Evolutionary conservation across 2,329 filamentous ascomycete species (phyloP).

Genomic region (Sporothrix sp.): DNA sequence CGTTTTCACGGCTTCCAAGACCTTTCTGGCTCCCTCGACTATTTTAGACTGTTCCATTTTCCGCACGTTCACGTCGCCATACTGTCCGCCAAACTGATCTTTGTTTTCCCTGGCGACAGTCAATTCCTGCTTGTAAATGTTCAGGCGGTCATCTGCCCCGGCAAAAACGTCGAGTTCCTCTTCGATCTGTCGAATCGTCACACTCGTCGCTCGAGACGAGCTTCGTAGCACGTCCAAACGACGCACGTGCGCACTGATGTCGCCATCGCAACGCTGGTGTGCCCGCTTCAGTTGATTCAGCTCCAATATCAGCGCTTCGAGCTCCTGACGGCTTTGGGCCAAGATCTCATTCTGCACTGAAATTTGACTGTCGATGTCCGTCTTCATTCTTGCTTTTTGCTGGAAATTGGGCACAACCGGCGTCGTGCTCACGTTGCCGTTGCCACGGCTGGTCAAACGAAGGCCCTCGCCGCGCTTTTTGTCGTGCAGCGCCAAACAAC

Average conservation of each 20-base stretch:
- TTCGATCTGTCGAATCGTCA: constrained; percentile 41
- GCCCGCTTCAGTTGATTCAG: constrained; percentile 38
- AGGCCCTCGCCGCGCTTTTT: constrained; percentile 49
- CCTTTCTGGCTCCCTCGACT: constrained; percentile 31
- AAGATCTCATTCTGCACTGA: constrained; percentile 39
- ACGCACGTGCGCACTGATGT: constrained; percentile 39
- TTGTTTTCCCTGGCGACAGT: constrained; percentile 36
- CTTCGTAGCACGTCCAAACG: constrained; percentile 36
- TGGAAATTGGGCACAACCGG: constrained; percentile 37
- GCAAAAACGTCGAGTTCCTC: constrained; percentile 57
- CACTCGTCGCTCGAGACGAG: constrained; percentile 49
- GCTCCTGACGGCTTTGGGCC: constrained; percentile 45
- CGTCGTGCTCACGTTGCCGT: constrained; percentile 27
- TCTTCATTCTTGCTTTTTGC: constrained; percentile 63
- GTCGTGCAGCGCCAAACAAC: constrained; percentile 62
- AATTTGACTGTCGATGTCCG: constrained; percentile 61
- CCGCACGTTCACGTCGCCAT: constrained; percentile 39
- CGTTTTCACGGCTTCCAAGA: constrained; percentile 24
- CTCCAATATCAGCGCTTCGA: constrained; percentile 41
- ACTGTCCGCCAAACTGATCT: constrained; percentile 44
- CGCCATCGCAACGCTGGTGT: constrained; percentile 38
- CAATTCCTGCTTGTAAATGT: constrained; percentile 48
- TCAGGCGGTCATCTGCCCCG: constrained; percentile 57
- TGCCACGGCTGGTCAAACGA: constrained; percentile 40
- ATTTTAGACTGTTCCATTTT: constrained; percentile 39